Evolutionary conservation across 2,329 filamentous ascomycete species (phyloP).

Genomic region (Mollisiaceae sp.): DNA sequence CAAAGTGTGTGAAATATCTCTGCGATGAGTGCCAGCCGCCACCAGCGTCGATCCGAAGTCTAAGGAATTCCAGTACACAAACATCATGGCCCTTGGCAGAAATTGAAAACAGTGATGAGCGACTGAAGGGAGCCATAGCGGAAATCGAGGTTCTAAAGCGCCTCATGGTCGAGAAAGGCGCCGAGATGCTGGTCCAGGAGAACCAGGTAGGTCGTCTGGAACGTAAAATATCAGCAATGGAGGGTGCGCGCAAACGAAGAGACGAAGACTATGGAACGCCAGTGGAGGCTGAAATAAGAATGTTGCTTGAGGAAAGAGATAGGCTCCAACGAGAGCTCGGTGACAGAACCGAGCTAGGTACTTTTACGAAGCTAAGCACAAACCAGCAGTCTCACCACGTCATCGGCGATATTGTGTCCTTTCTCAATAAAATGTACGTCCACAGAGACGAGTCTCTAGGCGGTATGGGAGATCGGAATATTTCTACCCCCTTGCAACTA

Average conservation of each 20-base stretch:
- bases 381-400: not conserved
- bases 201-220: not conserved
- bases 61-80: not conserved
- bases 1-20: not conserved
- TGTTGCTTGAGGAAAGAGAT: not conserved
- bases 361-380: not conserved
- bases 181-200: not conserved
- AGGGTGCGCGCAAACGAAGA: not conserved
- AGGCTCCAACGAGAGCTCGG: not conserved
- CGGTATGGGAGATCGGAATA: not conserved
- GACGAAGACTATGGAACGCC: not conserved
- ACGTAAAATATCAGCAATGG: not conserved
- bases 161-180: not conserved
- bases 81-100: not conserved
- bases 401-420: not conserved
- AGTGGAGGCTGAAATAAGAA: not conserved
- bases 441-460: not conserved
- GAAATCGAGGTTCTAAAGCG: not conserved
- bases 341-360: not conserved
- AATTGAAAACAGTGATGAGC: not conserved
- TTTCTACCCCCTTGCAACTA: not conserved
- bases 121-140: not conserved
- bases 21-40: not conserved
- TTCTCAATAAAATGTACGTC: not conserved
- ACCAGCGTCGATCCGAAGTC: not conserved